Percentiles rank a stretch among this genome's conserved stretches.
Conservation (phyloP, 257 asterid genomes). For the Gentiana dahurica region DNA sequence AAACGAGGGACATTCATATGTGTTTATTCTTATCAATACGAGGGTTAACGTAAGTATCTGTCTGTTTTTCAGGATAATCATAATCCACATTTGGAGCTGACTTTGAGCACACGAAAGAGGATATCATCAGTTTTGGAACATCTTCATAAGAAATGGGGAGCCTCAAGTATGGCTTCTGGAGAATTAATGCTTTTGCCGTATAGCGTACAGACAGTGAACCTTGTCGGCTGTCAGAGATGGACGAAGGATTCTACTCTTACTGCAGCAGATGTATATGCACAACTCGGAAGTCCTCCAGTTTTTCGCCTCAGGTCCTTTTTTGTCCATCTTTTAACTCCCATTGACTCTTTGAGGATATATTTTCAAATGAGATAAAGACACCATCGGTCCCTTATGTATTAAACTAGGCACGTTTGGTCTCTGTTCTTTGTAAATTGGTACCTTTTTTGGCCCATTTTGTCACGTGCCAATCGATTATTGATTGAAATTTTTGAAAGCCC, state of each 20-base stretch:
- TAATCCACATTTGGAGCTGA: slow-evolving; percentile 89
- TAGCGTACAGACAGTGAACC: slow-evolving; percentile 49
- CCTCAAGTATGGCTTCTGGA: slow-evolving; percentile 35
- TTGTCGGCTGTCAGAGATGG: slow-evolving; percentile 72
- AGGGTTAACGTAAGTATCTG: not conserved
- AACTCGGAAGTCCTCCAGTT: slow-evolving; percentile 66
- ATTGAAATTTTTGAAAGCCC: no score
- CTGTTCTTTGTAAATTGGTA: no score
- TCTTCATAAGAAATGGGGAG: slow-evolving; percentile 92
- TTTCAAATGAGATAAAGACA: not conserved
- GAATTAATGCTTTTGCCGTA: slow-evolving; percentile 82
- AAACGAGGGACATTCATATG: not conserved
- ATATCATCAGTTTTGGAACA: slow-evolving; percentile 89
- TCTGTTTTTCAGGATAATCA: slow-evolving; percentile 52
- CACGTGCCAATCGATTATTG: no score
- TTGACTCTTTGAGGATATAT: not conserved
- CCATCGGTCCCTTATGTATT: no score
- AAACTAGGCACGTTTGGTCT: no score
- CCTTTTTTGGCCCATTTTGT: no score
- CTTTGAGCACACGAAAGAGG: slow-evolving; percentile 78
- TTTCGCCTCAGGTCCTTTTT: slow-evolving; percentile 79
- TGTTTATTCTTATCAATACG: slow-evolving; percentile 4
- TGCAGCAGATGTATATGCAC: slow-evolving; percentile 75
- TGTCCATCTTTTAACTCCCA: not conserved
- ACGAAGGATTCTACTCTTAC: slow-evolving; percentile 66